A percentile compares a stretch with the other conserved stretches of the same genome.
phyloP scores from a whole-genome alignment of 768 basidiomycete species.

The Suillus hirtellus region DNA sequence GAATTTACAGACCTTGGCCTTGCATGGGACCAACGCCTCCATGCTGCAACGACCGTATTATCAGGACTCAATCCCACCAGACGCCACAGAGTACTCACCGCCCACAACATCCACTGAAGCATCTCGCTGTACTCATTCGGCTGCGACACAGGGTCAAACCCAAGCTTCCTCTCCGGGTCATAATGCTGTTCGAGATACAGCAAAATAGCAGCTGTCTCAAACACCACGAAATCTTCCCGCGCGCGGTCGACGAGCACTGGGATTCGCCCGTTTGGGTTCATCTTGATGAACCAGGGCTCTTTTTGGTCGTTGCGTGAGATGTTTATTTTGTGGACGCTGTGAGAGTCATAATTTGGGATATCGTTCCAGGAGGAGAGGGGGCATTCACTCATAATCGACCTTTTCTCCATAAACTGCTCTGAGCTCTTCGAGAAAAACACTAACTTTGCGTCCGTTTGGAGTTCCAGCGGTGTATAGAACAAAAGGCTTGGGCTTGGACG shows the following conservation, averaged over 20 bases:
- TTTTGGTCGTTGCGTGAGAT: constrained; percentile 24
- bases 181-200: constrained; percentile 45
- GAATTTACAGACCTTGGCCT: constrained; percentile 21
- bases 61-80: background rate
- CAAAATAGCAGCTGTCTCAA: constrained; percentile 49
- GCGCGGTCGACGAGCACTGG: constrained; percentile 36
- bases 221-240: constrained; percentile 34
- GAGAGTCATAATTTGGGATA: background rate
- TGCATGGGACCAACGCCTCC: constrained; percentile 41
- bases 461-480: constrained; percentile 54
- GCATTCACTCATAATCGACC: background rate
- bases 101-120: constrained; percentile 51
- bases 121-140: constrained; percentile 39
- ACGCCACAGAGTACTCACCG: constrained; percentile 14
- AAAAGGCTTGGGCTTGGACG: constrained; percentile 33
- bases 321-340: constrained; percentile 24
- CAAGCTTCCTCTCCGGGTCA: constrained; percentile 43
- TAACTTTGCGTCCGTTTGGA: constrained; percentile 57
- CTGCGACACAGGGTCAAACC: constrained; percentile 34
- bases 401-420: constrained; percentile 37
- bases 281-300: constrained; percentile 37
- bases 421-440: constrained; percentile 63
- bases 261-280: constrained; percentile 45
- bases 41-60: constrained; percentile 17
- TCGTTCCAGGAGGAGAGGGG: background rate